Evolutionary conservation across 1,284 basidiomycete species (phyloP).

Genomic region (Puccinia polysora): DNA sequence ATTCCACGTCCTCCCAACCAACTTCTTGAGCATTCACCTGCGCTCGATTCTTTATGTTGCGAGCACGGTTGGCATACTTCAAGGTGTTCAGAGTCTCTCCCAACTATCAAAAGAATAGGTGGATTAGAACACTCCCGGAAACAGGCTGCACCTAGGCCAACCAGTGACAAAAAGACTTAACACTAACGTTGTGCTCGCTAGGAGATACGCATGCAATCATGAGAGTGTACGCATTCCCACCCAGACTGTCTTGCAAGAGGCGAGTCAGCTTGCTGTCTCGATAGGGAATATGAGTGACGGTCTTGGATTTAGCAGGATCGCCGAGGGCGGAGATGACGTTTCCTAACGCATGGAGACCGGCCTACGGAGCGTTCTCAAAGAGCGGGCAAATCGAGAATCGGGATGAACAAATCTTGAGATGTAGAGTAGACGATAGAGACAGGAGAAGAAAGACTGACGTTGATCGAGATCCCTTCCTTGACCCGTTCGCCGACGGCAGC

Average conservation of each 20-base stretch:
- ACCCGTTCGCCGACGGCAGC: constrained; percentile 88
- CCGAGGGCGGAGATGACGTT: constrained; percentile 97
- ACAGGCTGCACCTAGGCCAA: neutral
- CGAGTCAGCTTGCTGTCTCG: constrained; percentile 95
- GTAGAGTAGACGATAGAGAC: neutral
- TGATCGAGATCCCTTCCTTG: constrained; percentile 69
- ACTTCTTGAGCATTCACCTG: constrained; percentile 90
- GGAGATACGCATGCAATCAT: constrained; percentile 99
- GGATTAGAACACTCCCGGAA: neutral
- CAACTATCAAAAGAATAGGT: too few relatives aligned
- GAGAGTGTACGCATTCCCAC: constrained; percentile 93
- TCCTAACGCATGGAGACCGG: constrained; percentile 87
- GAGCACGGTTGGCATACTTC: constrained; percentile 93
- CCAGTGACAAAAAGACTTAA: neutral
- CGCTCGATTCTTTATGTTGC: constrained; percentile 93
- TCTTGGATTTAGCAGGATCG: constrained; percentile 66
- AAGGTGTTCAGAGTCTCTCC: constrained; percentile 93
- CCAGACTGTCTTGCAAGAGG: constrained; percentile 90
- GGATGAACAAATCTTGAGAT: too few relatives aligned
- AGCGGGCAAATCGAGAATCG: neutral
- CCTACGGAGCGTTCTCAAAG: too few relatives aligned
- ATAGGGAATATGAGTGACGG: constrained; percentile 75
- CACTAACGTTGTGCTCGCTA: constrained; percentile 72
- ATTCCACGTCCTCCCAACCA: constrained; percentile 97
- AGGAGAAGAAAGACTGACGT: constrained; percentile 52